Base-by-base conservation (phyloP, 1,139 yeast genomes). In the Geotrichum cucujoidarum region DNA sequence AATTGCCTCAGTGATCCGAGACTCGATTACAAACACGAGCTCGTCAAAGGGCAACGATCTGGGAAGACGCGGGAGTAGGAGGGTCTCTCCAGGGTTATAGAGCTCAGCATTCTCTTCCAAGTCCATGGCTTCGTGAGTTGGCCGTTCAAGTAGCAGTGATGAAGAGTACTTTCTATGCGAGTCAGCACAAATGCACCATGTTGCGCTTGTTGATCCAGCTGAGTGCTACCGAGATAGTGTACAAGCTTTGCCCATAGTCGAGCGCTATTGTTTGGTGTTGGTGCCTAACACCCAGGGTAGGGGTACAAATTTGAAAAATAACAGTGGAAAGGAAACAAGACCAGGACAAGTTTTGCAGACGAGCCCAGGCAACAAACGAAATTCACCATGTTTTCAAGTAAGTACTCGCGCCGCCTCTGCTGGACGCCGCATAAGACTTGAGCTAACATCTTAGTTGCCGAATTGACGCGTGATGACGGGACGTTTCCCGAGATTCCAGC, bases 41-140 rank as follows among this genome's bases (percentile, higher is more conserved):
- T 47, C 50, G 30, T 47, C 50, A 33, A 47, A 47, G 7, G 50
- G 50, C 14, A 47, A 21, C 20, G 43, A 42, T 27, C 46, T 18
- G 13, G 50, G 50, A 18, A 47, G 46, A 13, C 45, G 45, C 13
- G 50, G 50, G 11, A 47, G 25, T n/a, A 21, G 27, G 13, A 47
- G 35, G 21, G 42, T 36, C 16, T 47, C 43, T 10, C 40, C 40
- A 6, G 46, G 43, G 16, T 32, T 27, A 30, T 47, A 32, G 13
- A 37, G 18, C 34, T 36, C 32, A 2, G 25, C 16, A 7, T 37
- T 16, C 5, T 24, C 27, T 6, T 24, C 27, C 10, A 24, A 24
- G 27, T 24, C 27, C 27, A 24, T 24, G 27, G 27, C n/a, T n/a
- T n/a, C n/a, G n/a, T n/a, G n/a, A n/a, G n/a, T n/a, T n/a, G n/a